Conservation (phyloP, 1,284 basidiomycete genomes). For the Schizophyllum amplum region DNA sequence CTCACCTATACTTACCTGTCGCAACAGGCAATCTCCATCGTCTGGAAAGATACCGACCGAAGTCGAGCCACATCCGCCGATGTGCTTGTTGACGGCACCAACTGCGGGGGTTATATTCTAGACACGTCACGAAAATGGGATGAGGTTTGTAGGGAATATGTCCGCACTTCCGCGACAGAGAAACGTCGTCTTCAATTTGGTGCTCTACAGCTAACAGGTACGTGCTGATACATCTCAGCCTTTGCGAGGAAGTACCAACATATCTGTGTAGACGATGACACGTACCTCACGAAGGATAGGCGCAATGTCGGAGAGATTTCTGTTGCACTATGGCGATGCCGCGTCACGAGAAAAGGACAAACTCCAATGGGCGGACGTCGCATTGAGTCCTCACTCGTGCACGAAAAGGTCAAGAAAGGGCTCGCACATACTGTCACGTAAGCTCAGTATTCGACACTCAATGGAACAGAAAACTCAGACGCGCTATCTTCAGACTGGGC, state of each 20-base stretch:
- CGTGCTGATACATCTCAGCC: not conserved
- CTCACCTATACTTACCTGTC: no score
- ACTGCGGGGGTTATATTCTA: constrained; percentile 10
- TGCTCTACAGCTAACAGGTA: constrained; percentile 11
- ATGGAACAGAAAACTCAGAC: no score
- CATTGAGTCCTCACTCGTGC: no score
- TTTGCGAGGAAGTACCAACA: not conserved
- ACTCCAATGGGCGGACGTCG: no score
- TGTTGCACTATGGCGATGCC: no score
- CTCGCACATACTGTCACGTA: no score
- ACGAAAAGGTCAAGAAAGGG: no score
- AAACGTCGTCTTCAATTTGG: constrained; percentile 2
- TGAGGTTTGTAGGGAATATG: no score
- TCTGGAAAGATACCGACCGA: constrained; percentile 10
- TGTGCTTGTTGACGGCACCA: constrained; percentile 10
- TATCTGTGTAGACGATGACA: constrained; percentile 9
- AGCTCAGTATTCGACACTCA: no score
- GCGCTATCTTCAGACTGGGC: no score
- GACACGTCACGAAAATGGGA: constrained; percentile 2
- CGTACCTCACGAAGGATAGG: not conserved
- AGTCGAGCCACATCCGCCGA: constrained; percentile 7
- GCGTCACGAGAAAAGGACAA: no score
- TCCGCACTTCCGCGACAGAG: constrained; percentile 4
- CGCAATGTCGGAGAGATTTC: no score
- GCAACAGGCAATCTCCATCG: constrained; percentile 9